A percentile compares a stretch with the other conserved stretches of the same genome.
These are phyloP conservation scores for Phoma sp. DNA, from an alignment of 2,329 filamentous ascomycete species.

Conservation along the genomic window DNA sequence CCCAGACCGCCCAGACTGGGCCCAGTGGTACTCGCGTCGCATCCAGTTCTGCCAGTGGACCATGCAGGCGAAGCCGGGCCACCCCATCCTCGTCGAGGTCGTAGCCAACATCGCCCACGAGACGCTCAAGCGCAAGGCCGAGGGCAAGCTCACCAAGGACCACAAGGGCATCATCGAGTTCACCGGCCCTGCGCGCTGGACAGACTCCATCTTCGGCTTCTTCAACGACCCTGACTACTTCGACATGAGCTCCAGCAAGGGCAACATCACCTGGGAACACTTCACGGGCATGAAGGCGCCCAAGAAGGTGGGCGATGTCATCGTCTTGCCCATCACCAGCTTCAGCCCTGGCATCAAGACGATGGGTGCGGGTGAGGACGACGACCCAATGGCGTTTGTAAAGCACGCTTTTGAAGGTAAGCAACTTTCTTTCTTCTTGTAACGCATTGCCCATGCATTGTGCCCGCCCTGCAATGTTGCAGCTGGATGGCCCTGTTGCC, in stretches of 20 bases:
- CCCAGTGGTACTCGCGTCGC: conserved; percentile 91
- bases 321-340: conserved; percentile 93
- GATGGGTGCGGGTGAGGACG: conserved; percentile 86
- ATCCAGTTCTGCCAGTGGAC: conserved; percentile 99
- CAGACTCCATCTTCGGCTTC: conserved; percentile 87
- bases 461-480: background rate
- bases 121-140: conserved; percentile 74
- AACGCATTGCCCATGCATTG: background rate
- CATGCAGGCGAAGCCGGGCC: conserved; percentile 92
- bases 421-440: conserved; percentile 28
- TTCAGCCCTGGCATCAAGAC: conserved; percentile 95
- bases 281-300: conserved; percentile 86
- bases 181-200: conserved; percentile 94
- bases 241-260: conserved; percentile 72
- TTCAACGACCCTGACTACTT: conserved; percentile 93
- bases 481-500: background rate
- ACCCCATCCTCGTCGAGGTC: conserved; percentile 87
- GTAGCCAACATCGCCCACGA: conserved; percentile 85
- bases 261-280: conserved; percentile 81
- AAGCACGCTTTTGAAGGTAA: conserved; percentile 95
- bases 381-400: conserved; percentile 96
- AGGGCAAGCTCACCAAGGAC: conserved; percentile 68
- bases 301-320: conserved; percentile 90
- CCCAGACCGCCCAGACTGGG: conserved; percentile 90
- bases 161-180: conserved; percentile 88